Base-by-base conservation (phyloP, 1,284 basidiomycete species). In the Pholiota adiposa region DNA sequence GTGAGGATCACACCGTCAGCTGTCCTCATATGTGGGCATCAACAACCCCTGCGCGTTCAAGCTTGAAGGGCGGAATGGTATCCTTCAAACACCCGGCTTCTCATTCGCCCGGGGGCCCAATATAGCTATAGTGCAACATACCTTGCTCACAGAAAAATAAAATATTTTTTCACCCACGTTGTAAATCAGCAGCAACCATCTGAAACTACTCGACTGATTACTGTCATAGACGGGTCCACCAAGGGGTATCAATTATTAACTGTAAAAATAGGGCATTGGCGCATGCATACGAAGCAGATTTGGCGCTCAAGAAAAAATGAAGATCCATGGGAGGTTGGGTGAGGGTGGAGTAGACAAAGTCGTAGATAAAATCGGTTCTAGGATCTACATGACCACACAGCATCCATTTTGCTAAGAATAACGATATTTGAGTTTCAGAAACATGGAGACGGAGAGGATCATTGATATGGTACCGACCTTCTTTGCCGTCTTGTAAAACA, bases 401-500 rank as follows among this genome's bases (percentile, higher is more conserved):
- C 84, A 86, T 25, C 80, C 79, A 65, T 86, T 86, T 82, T 82
- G 81, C 81, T 83, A 49, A 38, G 41, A 41, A 46, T 14, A 21
- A 38, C 6, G 6, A 7, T 9, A 4, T n/a, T 14, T 4, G 16
- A 38, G 36, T n/a, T 14, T 4, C 36, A n/a, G 36, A 38, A 38
- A n/a, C 9, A 16, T 14, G 36, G 14, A 40, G 9, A 14, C 12
- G 19, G 8, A n/a, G 19, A 9, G 71, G 83, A 49, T 60, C n/a
- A n/a, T n/a, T n/a, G n/a, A n/a, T n/a, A n/a, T n/a, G n/a, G n/a
- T n/a, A n/a, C n/a, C n/a, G n/a, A 93, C 93, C 86, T 94, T 95
- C 85, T 93, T 94, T 2, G 93, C 92, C 4, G 93, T 94, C 84
- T 95, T 95, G 79, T 93, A 94, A 72, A 97, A 96, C 86, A 92